These are phyloP conservation scores for Wickerhamomyces silvicola DNA, from an alignment of 805 yeast species.

Conservation along the genomic window DNA sequence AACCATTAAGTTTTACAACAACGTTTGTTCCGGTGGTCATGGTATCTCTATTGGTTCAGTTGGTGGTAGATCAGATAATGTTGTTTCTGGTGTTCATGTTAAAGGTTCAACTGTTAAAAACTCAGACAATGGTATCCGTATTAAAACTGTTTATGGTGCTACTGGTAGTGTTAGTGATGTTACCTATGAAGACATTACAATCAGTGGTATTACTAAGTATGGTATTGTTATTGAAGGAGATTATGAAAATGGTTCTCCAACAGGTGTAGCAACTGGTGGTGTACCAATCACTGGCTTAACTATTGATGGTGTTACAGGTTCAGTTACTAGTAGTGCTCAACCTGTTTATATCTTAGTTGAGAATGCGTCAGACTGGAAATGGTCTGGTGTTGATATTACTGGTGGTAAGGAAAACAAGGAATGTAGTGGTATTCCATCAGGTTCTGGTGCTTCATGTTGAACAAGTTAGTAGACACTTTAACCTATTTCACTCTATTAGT, in stretches of 20 bases:
- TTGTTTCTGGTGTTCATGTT: conserved; percentile 8
- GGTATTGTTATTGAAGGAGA: conserved; percentile 15
- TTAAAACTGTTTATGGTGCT: conserved; percentile 12
- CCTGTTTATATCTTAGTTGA: conserved; percentile 8
- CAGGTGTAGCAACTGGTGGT: conserved; percentile 11
- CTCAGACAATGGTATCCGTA: conserved; percentile 11
- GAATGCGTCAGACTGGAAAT: conserved; percentile 12
- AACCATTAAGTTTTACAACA: conserved; percentile 8
- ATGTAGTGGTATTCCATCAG: conserved; percentile 14
- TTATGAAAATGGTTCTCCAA: conserved; percentile 9
- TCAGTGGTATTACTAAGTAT: conserved; percentile 5
- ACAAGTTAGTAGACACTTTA: too few species aligned
- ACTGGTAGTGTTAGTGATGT: conserved; percentile 13
- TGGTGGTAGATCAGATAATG: conserved; percentile 12
- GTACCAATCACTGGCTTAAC: conserved; percentile 12
- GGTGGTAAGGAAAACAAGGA: conserved; percentile 8
- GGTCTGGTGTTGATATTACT: conserved; percentile 5
- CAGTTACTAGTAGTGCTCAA: conserved; percentile 9
- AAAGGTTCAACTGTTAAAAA: conserved; percentile 5
- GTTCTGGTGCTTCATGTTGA: conserved; percentile 12
- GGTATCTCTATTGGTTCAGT: conserved; percentile 17
- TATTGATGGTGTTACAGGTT: conserved; percentile 7
- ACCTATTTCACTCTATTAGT: too few species aligned
- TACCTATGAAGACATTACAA: conserved; percentile 5
- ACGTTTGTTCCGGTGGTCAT: conserved; percentile 14